Base-by-base conservation (phyloP, 2,329 filamentous ascomycete genomes). In the Didymella keratinophila region DNA sequence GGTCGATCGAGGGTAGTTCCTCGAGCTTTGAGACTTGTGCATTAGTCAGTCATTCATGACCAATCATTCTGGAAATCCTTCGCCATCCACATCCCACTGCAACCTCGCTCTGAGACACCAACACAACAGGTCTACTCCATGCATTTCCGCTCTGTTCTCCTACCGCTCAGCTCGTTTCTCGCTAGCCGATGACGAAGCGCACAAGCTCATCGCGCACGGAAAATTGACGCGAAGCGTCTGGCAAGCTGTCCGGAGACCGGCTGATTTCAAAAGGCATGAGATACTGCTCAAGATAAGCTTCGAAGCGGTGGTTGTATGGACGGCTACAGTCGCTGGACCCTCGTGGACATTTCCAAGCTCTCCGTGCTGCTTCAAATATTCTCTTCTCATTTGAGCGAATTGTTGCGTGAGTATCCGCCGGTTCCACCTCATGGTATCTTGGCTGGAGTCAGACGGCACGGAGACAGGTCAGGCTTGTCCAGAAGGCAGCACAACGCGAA, bases 321-420 rank as follows among this genome's bases (percentile, higher is more conserved):
- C 8, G n/a, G 34, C n/a, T 37, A 10, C 34, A 37, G 34, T 37
- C 34, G 34, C 34, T 37, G 16, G 34, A n/a, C 34, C 34, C 2
- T 37, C 11, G n/a, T n/a, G n/a, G n/a, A n/a, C n/a, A 9, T 20
- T 9, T 20, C 14, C 10, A 12, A 11, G n/a, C n/a, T n/a, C 8
- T 20, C 18, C 18, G 21, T 12, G 36, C 36, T 20, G 18, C 36
- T 20, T 28, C 4, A n/a, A 27, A 34, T 9, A 12, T 47, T 1
- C 21, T 30, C 21, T 23, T 57, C 28, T 25, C 10, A 21, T 43
- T 43, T 36, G 48, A 57, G 54, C 48, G 48, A 52, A 30, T 52
- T 43, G 37, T 28, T 52, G 48, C 54, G 54, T 52, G 39, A 27
- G 21, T 23, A 46, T n/a, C 28, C 36, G 37, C 28, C 25, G 28